Conservation (phyloP, 225 moss, liverwort and hornwort species). For the Lunularia cruciata region DNA sequence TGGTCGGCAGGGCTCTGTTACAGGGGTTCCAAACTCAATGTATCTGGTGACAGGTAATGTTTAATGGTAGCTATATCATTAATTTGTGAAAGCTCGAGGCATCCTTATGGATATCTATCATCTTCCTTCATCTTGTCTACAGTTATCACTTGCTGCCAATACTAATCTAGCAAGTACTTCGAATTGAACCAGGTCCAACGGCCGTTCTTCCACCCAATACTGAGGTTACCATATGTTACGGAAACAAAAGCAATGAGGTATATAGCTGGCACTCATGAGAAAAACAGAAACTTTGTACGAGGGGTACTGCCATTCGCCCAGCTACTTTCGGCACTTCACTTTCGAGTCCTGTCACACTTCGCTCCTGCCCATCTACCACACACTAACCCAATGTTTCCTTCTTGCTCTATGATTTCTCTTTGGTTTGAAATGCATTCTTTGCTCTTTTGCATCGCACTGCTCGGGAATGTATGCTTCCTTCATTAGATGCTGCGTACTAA, state of each 20-base stretch:
- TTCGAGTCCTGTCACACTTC: too few species aligned
- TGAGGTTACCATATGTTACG: slow-evolving; percentile 84
- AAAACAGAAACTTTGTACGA: background rate
- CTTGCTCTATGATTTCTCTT: too few species aligned
- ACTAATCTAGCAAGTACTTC: background rate
- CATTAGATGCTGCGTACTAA: too few species aligned
- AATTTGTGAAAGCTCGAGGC: too few species aligned
- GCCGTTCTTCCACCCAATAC: slow-evolving; percentile 38
- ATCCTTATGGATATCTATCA: background rate
- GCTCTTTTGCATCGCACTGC: too few species aligned
- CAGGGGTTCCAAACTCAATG: slow-evolving; percentile 80
- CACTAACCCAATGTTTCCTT: too few species aligned
- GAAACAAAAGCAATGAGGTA: slow-evolving; percentile 89
- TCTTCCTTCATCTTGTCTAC: background rate
- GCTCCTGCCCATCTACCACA: too few species aligned
- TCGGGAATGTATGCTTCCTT: too few species aligned
- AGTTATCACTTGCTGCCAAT: background rate
- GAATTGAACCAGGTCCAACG: slow-evolving; percentile 42
- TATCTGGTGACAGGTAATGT: slow-evolving; percentile 65
- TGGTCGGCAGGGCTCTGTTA: slow-evolving; percentile 59
- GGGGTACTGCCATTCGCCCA: background rate
- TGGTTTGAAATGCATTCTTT: too few species aligned
- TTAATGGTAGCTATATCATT: background rate
- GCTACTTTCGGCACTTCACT: background rate
- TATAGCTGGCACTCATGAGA: background rate